Conservation (phyloP, 768 basidiomycete genomes). For the Auricularia cornea region DNA sequence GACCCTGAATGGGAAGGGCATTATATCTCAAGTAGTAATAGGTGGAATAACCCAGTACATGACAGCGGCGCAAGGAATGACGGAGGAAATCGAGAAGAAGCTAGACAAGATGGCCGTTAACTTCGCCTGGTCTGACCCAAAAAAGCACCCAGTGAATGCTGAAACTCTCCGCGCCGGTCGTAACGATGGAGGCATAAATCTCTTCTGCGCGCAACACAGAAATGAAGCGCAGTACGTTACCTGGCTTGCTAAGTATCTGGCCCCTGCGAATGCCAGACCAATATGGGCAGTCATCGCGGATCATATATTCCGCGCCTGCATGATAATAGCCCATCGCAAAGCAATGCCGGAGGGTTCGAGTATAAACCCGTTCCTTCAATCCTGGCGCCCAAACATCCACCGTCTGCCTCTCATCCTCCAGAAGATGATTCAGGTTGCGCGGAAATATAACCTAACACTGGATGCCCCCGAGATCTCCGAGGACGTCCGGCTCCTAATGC, state of each 20-base stretch:
- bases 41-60: conserved; percentile 15
- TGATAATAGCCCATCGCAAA: too few relatives aligned
- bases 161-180: not conserved
- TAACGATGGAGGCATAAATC: not conserved
- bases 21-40: conserved; percentile 11
- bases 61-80: conserved; percentile 18
- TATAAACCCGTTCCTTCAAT: not conserved
- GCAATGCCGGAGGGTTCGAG: not conserved
- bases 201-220: not conserved
- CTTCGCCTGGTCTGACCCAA: conserved; percentile 20
- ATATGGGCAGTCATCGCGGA: conserved; percentile 9
- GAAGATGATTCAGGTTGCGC: not conserved
- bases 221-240: conserved; percentile 11
- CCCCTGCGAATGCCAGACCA: not conserved
- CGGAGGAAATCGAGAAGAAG: conserved; percentile 11
- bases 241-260: conserved; percentile 5
- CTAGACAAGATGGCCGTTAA: conserved; percentile 15
- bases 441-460: not conserved
- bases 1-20: conserved; percentile 19
- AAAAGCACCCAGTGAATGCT: not conserved
- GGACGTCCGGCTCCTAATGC: not conserved
- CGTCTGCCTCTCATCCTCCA: not conserved
- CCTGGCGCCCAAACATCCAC: not conserved
- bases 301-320: conserved; percentile 3
- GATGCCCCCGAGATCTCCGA: not conserved